Evolutionary conservation across 148 eudicot species (phyloP).

Genomic region (Chenopodium suecicum): DNA sequence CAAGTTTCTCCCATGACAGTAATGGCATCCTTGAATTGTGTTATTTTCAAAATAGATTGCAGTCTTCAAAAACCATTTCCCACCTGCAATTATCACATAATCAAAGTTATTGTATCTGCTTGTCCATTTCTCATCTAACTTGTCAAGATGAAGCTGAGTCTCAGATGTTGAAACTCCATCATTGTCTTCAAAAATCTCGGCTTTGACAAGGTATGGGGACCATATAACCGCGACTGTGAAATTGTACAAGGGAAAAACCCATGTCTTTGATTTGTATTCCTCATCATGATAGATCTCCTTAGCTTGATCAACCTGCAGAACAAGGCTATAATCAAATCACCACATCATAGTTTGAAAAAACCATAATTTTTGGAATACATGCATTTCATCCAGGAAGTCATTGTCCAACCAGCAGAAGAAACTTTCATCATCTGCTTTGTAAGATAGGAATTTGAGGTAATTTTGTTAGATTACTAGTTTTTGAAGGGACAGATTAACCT

Average conservation of each 20-base stretch:
- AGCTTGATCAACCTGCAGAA: constrained; percentile 60
- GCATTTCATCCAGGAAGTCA: not conserved
- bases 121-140: constrained; percentile 58
- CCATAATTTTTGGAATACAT: not conserved
- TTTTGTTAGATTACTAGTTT: not conserved
- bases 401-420: not conserved
- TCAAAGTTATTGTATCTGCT: constrained; percentile 45
- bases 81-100: constrained; percentile 57
- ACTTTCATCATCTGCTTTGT: not conserved
- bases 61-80: constrained; percentile 70
- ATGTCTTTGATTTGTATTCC: constrained; percentile 50
- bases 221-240: constrained; percentile 65
- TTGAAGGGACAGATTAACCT: not conserved
- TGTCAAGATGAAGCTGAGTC: constrained; percentile 64
- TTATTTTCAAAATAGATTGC: constrained; percentile 69
- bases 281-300: constrained; percentile 69
- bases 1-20: constrained; percentile 52
- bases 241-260: constrained; percentile 67
- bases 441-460: not conserved
- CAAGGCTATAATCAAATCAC: not conserved
- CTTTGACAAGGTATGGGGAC: constrained; percentile 70
- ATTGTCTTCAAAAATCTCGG: constrained; percentile 59
- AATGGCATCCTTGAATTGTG: constrained; percentile 59
- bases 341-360: not conserved
- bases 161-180: constrained; percentile 56